Percentiles rank a stretch among this genome's conserved stretches.
Evolutionary conservation across 2,329 filamentous ascomycete genomes (phyloP).

Genomic region (Fusarium sp.): DNA sequence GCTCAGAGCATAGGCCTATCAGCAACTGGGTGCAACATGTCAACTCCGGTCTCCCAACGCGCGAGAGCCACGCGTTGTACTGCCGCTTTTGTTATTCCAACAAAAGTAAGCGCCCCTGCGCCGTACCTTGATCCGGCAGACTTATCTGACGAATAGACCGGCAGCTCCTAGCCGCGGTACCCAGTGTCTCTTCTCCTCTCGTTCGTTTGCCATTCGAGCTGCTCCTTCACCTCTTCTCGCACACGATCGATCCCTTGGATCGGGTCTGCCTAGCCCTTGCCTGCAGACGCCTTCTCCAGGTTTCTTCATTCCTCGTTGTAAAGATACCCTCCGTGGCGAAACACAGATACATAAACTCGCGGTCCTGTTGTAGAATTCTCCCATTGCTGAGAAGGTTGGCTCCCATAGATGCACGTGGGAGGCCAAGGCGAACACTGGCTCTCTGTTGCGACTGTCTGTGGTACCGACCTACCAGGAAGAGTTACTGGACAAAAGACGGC

Average conservation of each 20-base stretch:
- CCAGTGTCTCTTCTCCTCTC: slow-evolving; percentile 12
- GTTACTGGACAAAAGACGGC: slow-evolving; percentile 3
- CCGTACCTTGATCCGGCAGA: background rate
- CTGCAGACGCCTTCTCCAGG: slow-evolving; percentile 7
- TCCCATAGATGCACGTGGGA: background rate
- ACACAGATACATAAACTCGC: background rate
- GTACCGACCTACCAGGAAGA: slow-evolving; percentile 7
- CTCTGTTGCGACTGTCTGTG: slow-evolving; percentile 9
- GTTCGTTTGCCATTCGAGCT: slow-evolving; percentile 18
- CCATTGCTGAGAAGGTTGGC: background rate
- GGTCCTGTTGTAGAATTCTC: background rate
- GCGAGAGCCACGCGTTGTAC: background rate
- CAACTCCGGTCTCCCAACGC: background rate
- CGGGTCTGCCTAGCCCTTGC: slow-evolving; percentile 15
- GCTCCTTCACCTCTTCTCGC: slow-evolving; percentile 7
- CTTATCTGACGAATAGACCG: background rate
- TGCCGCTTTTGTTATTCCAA: slow-evolving; percentile 6
- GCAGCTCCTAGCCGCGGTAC: slow-evolving; percentile 6
- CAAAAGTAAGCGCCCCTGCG: slow-evolving; percentile 2
- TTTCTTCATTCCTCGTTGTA: background rate
- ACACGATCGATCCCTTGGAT: slow-evolving; percentile 5
- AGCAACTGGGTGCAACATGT: background rate
- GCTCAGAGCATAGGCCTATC: background rate
- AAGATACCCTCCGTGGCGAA: slow-evolving; percentile 1
- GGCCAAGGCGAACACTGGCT: background rate